Evolutionary conservation across 176 grass and related monocot genomes (phyloP), one percentile per base, ranked within the genome.

Genomic region (Tillandsia fasciculata): DNA sequence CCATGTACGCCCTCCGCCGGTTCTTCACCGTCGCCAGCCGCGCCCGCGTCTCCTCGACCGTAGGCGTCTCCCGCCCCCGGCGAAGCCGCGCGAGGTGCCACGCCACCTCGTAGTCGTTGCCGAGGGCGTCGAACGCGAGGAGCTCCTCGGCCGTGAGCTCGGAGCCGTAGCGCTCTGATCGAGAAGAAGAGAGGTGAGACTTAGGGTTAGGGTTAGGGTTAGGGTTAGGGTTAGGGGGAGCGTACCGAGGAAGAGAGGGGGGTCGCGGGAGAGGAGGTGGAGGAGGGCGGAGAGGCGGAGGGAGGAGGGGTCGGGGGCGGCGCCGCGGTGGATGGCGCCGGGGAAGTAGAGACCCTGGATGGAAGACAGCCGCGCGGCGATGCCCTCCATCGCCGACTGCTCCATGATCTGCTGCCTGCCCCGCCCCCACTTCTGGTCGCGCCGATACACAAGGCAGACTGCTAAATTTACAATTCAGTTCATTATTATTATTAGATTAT

Each of bases 341-440:
- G 88, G 92, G 70, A 83, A 96, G 76, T 96, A 96, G 64, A 96
- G 92, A 26, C 59, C 86, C 10, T 96, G 88, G 2, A 92, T 68
- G 80, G 71, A 64, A 59, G 92, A 83, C 48, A 96, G 92, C 14
- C 92, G 88, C 65, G 49, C 71, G 71, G 89, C 58, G 79, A 96
- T 96, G 65, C 78, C 73, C 53, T 90, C 93, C 86, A 92, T 90
- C 70, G 68, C 86, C 33, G 61, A 56, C 4, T 72, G 79, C 52
- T 92, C 89, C 93, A 96, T 96, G 52, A 5, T 69, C 48, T 70
- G 14, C 54, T 7, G 7, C 0, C 13, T 17, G 29, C 29, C 3
- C 3, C 29, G 29, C 29, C 6, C 3, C 3, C 29, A 33, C 29
- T 33, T 33, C 29, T 33, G 29, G 3, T 5, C 29, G 3, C 29